phyloP scores from a whole-genome alignment of 192 early-diverging fungal genomes.

The Umbelopsis sp. region DNA sequence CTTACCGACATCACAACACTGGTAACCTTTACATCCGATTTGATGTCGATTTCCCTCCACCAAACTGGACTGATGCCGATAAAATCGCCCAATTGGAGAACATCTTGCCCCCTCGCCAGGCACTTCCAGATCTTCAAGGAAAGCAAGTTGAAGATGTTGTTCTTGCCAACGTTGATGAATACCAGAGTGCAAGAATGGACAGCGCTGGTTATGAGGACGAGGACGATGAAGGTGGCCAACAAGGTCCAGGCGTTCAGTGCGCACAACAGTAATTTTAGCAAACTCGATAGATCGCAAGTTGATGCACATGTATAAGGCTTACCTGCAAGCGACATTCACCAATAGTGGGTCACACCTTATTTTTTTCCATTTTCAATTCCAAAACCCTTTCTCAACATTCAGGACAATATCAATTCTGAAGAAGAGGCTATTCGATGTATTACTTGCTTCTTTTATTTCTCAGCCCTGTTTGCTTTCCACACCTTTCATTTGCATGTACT shows the following conservation, averaged over 20 bases:
- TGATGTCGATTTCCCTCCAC: constrained; percentile 86
- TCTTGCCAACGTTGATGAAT: constrained; percentile 46
- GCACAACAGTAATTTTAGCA: constrained; percentile 29
- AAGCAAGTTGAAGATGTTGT: constrained; percentile 82
- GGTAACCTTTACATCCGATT: constrained; percentile 96
- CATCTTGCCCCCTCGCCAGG: constrained; percentile 78
- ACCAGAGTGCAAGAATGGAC: constrained; percentile 22
- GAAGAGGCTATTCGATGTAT: background rate
- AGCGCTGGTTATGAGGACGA: constrained; percentile 25
- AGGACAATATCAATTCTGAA: constrained; percentile 4
- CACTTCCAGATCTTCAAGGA: constrained; percentile 54
- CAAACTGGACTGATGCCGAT: constrained; percentile 77
- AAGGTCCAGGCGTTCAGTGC: constrained; percentile 39
- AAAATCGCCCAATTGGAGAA: constrained; percentile 75
- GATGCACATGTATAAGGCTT: background rate
- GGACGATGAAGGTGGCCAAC: constrained; percentile 26
- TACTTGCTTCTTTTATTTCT: constrained; percentile 19
- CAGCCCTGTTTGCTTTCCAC: background rate
- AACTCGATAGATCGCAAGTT: background rate
- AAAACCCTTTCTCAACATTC: background rate
- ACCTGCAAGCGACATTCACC: background rate
- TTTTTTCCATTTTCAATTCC: background rate
- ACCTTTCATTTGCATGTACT: constrained; percentile 14
- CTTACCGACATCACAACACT: constrained; percentile 82
- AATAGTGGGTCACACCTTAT: background rate